phyloP scores from a whole-genome alignment of 345 rosid species.

The Populus ilicifolia region DNA sequence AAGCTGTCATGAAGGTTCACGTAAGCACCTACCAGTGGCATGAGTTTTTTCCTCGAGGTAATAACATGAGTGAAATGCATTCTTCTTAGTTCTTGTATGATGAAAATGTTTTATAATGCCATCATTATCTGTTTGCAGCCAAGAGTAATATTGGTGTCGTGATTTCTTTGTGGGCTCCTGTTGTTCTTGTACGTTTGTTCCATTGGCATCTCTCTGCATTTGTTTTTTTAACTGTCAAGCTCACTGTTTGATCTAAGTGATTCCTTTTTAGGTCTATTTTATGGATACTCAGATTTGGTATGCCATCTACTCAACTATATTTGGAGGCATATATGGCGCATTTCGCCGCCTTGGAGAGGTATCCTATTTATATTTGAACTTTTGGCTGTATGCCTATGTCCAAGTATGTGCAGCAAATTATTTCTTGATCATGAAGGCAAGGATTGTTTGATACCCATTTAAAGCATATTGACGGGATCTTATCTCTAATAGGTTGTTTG shows the following conservation, averaged over 20 bases:
- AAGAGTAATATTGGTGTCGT: conserved; percentile 92
- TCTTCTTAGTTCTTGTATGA: neutral
- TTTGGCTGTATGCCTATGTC: neutral
- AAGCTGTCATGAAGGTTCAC: conserved; percentile 63
- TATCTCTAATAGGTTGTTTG: too few species aligned
- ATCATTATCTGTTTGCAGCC: conserved; percentile 54
- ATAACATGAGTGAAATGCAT: neutral
- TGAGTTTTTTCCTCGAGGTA: conserved; percentile 97
- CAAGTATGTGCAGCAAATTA: too few species aligned
- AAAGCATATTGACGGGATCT: too few species aligned
- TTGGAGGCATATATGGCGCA: conserved; percentile 98
- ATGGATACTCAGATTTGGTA: conserved; percentile 99
- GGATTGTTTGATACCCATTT: too few species aligned
- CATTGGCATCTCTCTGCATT: neutral
- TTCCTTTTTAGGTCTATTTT: conserved; percentile 67
- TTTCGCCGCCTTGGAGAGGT: conserved; percentile 99
- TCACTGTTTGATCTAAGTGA: conserved; percentile 11
- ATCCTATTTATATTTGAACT: neutral
- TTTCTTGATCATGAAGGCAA: too few species aligned
- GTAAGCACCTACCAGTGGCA: conserved; percentile 76
- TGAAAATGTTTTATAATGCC: conserved; percentile 7
- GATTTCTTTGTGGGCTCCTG: conserved; percentile 93
- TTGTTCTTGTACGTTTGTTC: conserved; percentile 66
- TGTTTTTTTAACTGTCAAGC: neutral
- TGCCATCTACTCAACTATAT: conserved; percentile 91